Percentiles rank a stretch among this genome's conserved stretches.
phyloP scores from a whole-genome alignment of 306 rosid species.

The Ochetophila trinervis region DNA sequence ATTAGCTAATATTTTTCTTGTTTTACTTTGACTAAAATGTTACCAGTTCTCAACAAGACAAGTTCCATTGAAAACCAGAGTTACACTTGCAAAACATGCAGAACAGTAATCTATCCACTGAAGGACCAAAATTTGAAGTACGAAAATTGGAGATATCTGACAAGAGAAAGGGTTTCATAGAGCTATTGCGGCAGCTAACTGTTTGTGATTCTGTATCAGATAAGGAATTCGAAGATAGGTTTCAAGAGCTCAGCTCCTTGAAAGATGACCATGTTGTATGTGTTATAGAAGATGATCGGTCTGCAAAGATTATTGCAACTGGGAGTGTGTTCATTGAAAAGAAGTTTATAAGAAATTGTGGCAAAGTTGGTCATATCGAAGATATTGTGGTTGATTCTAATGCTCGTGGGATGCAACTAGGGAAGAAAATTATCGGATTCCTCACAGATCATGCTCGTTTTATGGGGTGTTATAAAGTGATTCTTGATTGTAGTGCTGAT shows the following conservation, averaged over 20 bases:
- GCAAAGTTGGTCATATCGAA: conserved; percentile 60
- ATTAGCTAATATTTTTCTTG: no score
- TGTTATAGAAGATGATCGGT: conserved; percentile 47
- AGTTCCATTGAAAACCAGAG: no score
- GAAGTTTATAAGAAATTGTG: conserved; percentile 60
- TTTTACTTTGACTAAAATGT: neutral
- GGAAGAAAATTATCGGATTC: conserved; percentile 46
- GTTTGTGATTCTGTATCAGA: no score
- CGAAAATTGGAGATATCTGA: conserved; percentile 52
- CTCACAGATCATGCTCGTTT: conserved; percentile 55
- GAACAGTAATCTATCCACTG: conserved; percentile 5
- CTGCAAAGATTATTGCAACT: conserved; percentile 46
- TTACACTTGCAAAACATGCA: conserved; percentile 20
- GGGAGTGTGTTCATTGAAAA: conserved; percentile 46
- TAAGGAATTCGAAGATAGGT: conserved; percentile 17
- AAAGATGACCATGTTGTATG: conserved; percentile 55
- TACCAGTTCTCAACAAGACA: neutral
- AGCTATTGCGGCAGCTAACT: no score
- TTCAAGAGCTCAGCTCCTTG: conserved; percentile 41
- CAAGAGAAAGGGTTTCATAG: conserved; percentile 28
- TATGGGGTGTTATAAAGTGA: conserved; percentile 64
- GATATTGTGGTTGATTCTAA: conserved; percentile 6
- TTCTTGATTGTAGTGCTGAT: conserved; percentile 57
- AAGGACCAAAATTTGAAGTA: conserved; percentile 26
- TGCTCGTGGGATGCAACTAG: conserved; percentile 43